These are phyloP conservation scores for Verbascum thapsus DNA, from an alignment of 257 asterid genomes.

Conservation along the genomic window DNA sequence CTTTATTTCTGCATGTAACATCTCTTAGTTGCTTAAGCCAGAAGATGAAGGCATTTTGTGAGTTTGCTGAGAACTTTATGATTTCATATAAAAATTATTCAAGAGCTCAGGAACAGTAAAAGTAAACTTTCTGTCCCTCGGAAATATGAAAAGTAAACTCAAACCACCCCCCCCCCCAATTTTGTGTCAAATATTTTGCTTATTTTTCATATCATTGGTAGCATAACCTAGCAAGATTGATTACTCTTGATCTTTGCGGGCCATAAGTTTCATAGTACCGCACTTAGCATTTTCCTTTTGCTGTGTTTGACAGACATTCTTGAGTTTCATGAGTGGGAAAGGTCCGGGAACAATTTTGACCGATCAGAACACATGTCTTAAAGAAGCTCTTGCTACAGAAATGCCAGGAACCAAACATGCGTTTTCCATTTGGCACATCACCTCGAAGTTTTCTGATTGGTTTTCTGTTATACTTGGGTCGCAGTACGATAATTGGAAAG, in stretches of 20 bases:
- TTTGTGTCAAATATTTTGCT: too few species aligned
- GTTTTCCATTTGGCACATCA: slow-evolving; percentile 59
- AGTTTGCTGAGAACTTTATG: not conserved
- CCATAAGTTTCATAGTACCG: not conserved
- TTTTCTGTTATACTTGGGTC: slow-evolving; percentile 50
- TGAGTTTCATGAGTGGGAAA: slow-evolving; percentile 58
- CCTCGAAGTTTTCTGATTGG: slow-evolving; percentile 60
- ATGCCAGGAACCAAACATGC: slow-evolving; percentile 63
- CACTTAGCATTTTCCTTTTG: not conserved
- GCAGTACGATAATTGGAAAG: slow-evolving; percentile 54
- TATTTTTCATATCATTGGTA: not conserved
- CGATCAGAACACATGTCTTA: slow-evolving; percentile 63
- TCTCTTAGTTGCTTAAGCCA: not conserved
- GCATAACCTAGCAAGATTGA: not conserved
- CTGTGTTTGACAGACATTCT: slow-evolving; percentile 44
- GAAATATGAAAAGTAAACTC: too few species aligned
- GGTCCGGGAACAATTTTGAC: slow-evolving; percentile 58
- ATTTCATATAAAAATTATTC: not conserved
- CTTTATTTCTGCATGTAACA: not conserved
- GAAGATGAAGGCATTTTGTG: not conserved
- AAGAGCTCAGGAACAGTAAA: too few species aligned
- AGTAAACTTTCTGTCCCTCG: too few species aligned
- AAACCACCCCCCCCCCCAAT: too few species aligned
- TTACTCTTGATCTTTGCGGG: not conserved
- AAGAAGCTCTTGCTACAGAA: slow-evolving; percentile 54